Evolutionary conservation across 2,329 filamentous ascomycete species (phyloP), one percentile per base, ranked within the genome.

Genomic region (Lachnellula arida): DNA sequence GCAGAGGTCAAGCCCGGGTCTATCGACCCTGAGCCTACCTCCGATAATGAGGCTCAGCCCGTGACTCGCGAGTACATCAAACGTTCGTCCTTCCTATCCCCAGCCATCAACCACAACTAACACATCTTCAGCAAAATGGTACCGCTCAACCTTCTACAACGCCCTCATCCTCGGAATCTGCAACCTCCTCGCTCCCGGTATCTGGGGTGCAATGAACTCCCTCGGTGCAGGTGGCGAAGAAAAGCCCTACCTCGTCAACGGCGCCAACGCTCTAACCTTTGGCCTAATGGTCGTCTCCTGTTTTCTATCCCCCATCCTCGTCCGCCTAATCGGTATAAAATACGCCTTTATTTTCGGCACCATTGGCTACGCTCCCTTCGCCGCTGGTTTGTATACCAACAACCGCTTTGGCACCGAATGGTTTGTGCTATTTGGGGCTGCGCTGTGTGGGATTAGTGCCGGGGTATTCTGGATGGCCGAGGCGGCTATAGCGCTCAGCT

Each of bases 381-480:
- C 86, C 0, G 87, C 87, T 0, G 87, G 85, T 0, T 72, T 90
- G 0, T 90, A 90, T 68, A 82, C 80, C 3, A 88, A 90, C 70
- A 90, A 89, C 66, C 78, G 86, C 0, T 90, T 79, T 63, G 85
- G 84, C 1, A 82, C 73, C 0, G 80, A 85, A 60, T 91, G 87
- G 87, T 77, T 89, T 9, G 78, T 85, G 0, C 75, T 89, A 0
- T 70, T 90, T 8, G 87, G 66, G 5, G 64, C 65, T 0, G 64
- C 63, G 1, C 46, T 63, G 1, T 67, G 65, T 53, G 66, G 66
- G 1, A 63, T 68, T 17, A 57, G 56, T 3, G 87, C 87, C 0
- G 87, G 87, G 0, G 75, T 90, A 0, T 90, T 90, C 70, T 91
- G 87, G 87, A 85, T 85, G 76, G 82, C 86, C 0, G 87, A 91